A percentile compares a stretch with the other conserved stretches of the same genome.
Conservation (phyloP, 2,329 filamentous ascomycete species). For the Alternaria sp. region DNA sequence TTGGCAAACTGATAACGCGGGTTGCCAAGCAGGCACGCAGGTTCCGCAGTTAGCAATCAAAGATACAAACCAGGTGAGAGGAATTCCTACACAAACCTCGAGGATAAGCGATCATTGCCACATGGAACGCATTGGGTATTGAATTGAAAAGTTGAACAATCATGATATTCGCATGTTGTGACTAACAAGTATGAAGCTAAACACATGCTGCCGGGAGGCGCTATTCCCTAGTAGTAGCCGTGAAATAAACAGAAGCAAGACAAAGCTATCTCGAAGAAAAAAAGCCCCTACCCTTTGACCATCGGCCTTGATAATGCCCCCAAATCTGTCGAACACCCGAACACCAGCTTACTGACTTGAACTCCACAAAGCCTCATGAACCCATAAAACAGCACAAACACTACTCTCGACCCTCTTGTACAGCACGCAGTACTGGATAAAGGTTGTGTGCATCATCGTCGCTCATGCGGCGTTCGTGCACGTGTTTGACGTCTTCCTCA, state of each 20-base stretch:
- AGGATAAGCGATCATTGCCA: not conserved
- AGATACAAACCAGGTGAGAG: not conserved
- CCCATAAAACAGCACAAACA: not conserved
- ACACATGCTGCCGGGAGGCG: conserved; percentile 16
- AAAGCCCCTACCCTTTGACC: conserved; percentile 2
- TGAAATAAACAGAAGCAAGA: conserved; percentile 18
- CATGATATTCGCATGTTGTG: conserved; percentile 24
- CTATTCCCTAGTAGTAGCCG: conserved; percentile 19
- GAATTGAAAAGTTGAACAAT: conserved; percentile 20
- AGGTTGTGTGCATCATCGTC: conserved; percentile 53
- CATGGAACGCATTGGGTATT: not conserved
- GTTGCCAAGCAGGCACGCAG: conserved; percentile 9
- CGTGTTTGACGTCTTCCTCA: conserved; percentile 42
- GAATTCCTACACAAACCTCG: not conserved
- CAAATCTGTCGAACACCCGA: conserved; percentile 21
- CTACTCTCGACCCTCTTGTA: conserved; percentile 52
- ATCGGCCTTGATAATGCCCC: conserved; percentile 12
- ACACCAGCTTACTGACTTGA: conserved; percentile 22
- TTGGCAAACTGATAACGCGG: conserved; percentile 33
- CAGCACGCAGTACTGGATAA: conserved; percentile 53
- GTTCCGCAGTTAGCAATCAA: not conserved
- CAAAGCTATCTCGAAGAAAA: conserved; percentile 19
- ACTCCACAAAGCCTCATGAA: conserved; percentile 27
- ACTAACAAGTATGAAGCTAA: conserved; percentile 21
- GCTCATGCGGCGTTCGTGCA: conserved; percentile 43